Conservation (phyloP, 768 basidiomycete species). For the Leucocoprinus sp. region DNA sequence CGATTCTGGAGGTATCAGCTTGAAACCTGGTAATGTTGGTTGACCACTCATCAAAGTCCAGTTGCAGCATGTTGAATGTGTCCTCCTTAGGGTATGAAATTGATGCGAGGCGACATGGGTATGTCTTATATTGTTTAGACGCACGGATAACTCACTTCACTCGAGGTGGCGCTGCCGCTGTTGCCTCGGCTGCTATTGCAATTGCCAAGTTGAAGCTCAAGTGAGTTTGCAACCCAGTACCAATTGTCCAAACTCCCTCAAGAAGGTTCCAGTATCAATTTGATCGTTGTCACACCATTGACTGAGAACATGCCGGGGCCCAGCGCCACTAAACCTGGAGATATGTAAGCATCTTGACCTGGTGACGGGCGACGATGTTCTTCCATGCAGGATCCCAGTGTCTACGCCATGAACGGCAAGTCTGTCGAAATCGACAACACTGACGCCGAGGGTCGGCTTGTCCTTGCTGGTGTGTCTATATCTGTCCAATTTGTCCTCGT, state of each 20-base stretch:
- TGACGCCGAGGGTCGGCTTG: constrained; percentile 73
- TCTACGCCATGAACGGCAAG: constrained; percentile 87
- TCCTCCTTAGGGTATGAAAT: constrained; percentile 58
- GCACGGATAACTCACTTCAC: neutral
- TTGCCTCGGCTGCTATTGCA: constrained; percentile 63
- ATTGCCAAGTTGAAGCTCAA: constrained; percentile 79
- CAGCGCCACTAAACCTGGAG: constrained; percentile 73
- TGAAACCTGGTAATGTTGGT: constrained; percentile 67
- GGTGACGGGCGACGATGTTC: neutral
- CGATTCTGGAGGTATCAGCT: constrained; percentile 80
- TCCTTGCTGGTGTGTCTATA: constrained; percentile 51
- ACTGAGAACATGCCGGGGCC: constrained; percentile 83
- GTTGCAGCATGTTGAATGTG: neutral
- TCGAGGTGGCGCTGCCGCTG: constrained; percentile 70
- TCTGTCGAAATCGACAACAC: constrained; percentile 84
- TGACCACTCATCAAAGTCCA: neutral
- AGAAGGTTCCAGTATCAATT: constrained; percentile 48
- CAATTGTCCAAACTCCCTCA: neutral
- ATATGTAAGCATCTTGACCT: constrained; percentile 47
- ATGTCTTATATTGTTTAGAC: constrained; percentile 3
- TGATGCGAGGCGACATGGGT: constrained; percentile 88
- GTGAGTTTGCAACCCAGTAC: constrained; percentile 32
- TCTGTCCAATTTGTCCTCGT: neutral
- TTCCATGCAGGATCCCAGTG: constrained; percentile 24
- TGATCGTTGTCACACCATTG: constrained; percentile 65